A percentile compares a stretch with the other conserved stretches of the same genome.
These are phyloP conservation scores for Kodamaea alishanica DNA, from an alignment of 1,139 yeast species.

Conservation along the genomic window DNA sequence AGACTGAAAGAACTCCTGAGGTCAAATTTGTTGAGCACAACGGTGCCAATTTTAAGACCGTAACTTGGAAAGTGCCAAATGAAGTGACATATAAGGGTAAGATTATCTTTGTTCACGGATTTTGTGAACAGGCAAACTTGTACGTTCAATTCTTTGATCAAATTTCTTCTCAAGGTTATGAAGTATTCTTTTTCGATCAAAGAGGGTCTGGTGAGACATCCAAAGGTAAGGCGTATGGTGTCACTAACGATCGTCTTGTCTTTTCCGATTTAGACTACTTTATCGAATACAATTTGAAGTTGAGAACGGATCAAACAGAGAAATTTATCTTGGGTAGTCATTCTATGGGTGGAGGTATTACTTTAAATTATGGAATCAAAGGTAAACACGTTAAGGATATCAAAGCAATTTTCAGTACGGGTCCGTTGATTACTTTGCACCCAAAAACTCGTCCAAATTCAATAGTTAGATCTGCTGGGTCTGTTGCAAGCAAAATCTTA, in stretches of 20 bases:
- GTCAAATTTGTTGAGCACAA: slow-evolving; percentile 29
- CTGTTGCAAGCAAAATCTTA: slow-evolving; percentile 42
- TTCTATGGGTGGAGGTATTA: slow-evolving; percentile 92
- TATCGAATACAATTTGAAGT: slow-evolving; percentile 36
- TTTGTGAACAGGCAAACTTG: slow-evolving; percentile 58
- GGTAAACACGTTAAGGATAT: slow-evolving; percentile 58
- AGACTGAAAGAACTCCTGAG: slow-evolving; percentile 29
- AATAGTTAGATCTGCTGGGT: slow-evolving; percentile 42
- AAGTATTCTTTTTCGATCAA: slow-evolving; percentile 75
- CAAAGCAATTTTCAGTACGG: slow-evolving; percentile 55
- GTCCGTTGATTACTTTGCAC: slow-evolving; percentile 65
- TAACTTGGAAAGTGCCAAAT: slow-evolving; percentile 37
- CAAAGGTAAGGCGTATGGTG: slow-evolving; percentile 57
- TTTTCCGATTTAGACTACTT: slow-evolving; percentile 70
- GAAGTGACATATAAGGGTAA: slow-evolving; percentile 46
- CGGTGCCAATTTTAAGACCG: slow-evolving; percentile 39
- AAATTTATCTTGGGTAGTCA: slow-evolving; percentile 72
- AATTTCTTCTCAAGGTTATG: slow-evolving; percentile 60
- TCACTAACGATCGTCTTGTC: slow-evolving; percentile 59
- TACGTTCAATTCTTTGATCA: slow-evolving; percentile 60
- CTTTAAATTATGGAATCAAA: slow-evolving; percentile 64
- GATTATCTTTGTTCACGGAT: slow-evolving; percentile 73
- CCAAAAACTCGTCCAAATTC: slow-evolving; percentile 55
- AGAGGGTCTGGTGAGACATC: slow-evolving; percentile 85
- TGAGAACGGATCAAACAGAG: slow-evolving; percentile 21